These are phyloP conservation scores for Corynascus novoguineensis DNA, from an alignment of 495 filamentous ascomycete species.

Conservation along the genomic window DNA sequence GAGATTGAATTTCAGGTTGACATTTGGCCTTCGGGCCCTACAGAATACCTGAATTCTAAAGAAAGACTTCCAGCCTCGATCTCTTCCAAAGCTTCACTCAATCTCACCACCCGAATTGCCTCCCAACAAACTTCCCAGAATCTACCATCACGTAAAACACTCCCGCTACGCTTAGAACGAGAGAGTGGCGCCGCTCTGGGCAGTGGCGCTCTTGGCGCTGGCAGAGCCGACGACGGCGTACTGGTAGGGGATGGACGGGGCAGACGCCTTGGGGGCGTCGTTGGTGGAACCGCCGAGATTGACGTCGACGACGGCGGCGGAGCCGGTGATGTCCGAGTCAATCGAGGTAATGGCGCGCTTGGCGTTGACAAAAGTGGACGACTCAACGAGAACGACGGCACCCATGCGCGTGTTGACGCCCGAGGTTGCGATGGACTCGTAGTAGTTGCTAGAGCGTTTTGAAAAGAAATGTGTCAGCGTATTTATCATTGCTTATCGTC, in stretches of 20 bases:
- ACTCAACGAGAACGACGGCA: constrained; percentile 1
- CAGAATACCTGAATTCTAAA: no score
- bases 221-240: constrained; percentile 1
- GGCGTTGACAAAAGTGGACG: constrained; percentile 1
- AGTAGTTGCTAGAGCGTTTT: constrained; percentile 1
- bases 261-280: background rate
- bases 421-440: background rate
- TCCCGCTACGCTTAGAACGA: background rate
- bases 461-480: background rate
- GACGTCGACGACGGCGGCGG: background rate
- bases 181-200: background rate
- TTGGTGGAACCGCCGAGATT: constrained; percentile 4
- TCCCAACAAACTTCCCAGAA: background rate
- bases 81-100: no score
- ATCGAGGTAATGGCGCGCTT: constrained; percentile 4
- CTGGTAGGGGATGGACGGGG: background rate
- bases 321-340: constrained; percentile 1
- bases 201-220: background rate
- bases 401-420: constrained; percentile 5
- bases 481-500: no score
- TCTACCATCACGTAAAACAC: background rate
- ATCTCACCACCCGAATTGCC: no score
- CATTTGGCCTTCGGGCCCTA: no score
- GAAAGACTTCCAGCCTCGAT: no score
- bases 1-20: no score